Conservation (phyloP, 148 eudicot genomes). For the Vaccinium macrocarpon region DNA sequence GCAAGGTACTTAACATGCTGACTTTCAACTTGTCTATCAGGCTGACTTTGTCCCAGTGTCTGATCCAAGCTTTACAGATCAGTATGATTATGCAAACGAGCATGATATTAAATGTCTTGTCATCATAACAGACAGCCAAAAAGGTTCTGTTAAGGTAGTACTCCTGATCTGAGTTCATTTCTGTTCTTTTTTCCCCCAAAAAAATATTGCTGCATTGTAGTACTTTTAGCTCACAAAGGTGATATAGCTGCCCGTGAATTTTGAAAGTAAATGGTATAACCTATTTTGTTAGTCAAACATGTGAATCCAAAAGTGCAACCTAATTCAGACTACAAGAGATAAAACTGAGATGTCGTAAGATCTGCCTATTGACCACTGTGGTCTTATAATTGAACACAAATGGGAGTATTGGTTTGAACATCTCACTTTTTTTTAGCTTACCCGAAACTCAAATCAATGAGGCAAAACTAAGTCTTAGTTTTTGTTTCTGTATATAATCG, state of each 20-base stretch:
- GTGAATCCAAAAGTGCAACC: neutral
- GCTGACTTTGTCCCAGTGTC: constrained; percentile 74
- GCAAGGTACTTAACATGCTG: constrained; percentile 1
- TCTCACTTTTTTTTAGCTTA: constrained; percentile 8
- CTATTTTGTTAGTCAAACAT: neutral
- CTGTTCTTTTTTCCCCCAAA: neutral
- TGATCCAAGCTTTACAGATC: constrained; percentile 98
- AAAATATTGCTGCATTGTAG: neutral
- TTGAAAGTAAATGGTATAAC: neutral
- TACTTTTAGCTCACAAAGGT: neutral
- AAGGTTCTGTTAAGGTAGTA: constrained; percentile 74
- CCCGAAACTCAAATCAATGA: neutral
- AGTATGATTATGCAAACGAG: constrained; percentile 94
- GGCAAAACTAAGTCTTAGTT: neutral
- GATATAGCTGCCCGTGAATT: neutral
- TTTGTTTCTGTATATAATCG: neutral
- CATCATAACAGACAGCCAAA: constrained; percentile 70
- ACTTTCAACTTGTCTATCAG: constrained; percentile 36
- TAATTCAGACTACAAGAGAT: neutral
- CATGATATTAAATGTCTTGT: constrained; percentile 90
- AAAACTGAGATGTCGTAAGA: neutral
- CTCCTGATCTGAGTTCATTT: neutral
- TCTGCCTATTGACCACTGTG: neutral
- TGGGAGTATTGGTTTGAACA: constrained; percentile 5
- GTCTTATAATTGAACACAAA: neutral